Base-by-base conservation (phyloP, 140 eudicot genomes). In the Senecio squalidus region DNA sequence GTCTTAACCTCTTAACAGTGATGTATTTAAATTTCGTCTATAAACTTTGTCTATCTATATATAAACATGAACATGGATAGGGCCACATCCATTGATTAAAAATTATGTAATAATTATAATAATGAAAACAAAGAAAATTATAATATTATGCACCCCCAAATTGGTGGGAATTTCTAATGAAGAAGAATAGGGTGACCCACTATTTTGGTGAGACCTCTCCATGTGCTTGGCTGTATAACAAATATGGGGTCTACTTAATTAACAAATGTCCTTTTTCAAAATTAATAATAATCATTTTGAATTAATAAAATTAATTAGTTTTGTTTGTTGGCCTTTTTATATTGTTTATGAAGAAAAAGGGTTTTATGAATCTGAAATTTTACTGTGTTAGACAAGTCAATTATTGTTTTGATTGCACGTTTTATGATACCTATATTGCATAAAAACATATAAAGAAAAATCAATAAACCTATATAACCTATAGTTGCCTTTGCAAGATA, bases 121-220 rank as follows among this genome's bases (percentile, higher is more conserved):
- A 27, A 65, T 18, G 21, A 69, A 59, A 34, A 53, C 9, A 38
- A 65, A 64, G 9, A 38, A 40, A 66, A 21, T 41, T 34, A 59
- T 59, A 69, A 38, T 70, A 73, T 58, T 68, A 44, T 55, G 60
- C 62, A 74, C 75, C 75, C n/a, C 94, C 82, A 75, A 75, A 69
- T 78, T 81, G 80, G 78, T 81, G 94, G 83, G 81, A 81, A 78
- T 84, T 81, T 75, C 73, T 64, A 60, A 67, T 58, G 74, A 60
- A 34, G 74, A 60, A 34, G 76, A 60, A 65, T 45, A 53, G 62
- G 46, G 53, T 84, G 94, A 69, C 82, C 82, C 84, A 75, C 85
- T 28, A 67, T 56, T 48, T 48, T 58, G 46, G 72, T 67, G 64
- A 70, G 73, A 64, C 33, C 64, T 67, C 69, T 55, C 73, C 82